A percentile compares a stretch with the other conserved stretches of the same genome.
These are phyloP conservation scores for Beauveria asiatica DNA, from an alignment of 2,329 filamentous ascomycete genomes.

Conservation along the genomic window DNA sequence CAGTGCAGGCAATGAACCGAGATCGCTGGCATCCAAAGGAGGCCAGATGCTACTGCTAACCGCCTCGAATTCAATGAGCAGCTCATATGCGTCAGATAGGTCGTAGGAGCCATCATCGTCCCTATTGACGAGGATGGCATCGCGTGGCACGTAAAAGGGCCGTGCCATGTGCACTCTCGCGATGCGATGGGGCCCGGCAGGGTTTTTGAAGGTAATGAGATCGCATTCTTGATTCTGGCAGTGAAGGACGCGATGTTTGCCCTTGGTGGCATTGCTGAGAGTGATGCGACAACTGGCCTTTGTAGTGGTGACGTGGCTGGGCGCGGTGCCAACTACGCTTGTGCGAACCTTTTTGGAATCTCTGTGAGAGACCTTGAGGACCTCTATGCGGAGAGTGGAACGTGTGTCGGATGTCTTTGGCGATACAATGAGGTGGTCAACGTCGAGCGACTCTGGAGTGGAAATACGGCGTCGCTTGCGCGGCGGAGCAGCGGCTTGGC, in stretches of 20 bases:
- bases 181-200: slow-evolving; percentile 36
- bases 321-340: slow-evolving; percentile 21
- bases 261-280: slow-evolving; percentile 26
- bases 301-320: slow-evolving; percentile 22
- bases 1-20: background rate
- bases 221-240: slow-evolving; percentile 47
- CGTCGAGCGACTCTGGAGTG: slow-evolving; percentile 26
- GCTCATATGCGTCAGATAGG: slow-evolving; percentile 40
- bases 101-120: slow-evolving; percentile 38
- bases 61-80: slow-evolving; percentile 45
- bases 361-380: slow-evolving; percentile 44
- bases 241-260: slow-evolving; percentile 36
- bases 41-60: slow-evolving; percentile 43
- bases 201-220: slow-evolving; percentile 41
- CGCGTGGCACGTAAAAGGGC: slow-evolving; percentile 44
- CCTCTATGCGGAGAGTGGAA: slow-evolving; percentile 42
- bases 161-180: slow-evolving; percentile 38
- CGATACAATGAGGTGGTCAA: slow-evolving; percentile 26
- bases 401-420: slow-evolving; percentile 23
- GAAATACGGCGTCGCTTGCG: slow-evolving; percentile 43
- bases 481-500: slow-evolving; percentile 29
- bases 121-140: slow-evolving; percentile 41
- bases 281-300: slow-evolving; percentile 31
- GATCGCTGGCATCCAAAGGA: slow-evolving; percentile 29
- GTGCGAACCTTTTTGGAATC: slow-evolving; percentile 31